Percentiles rank a stretch among this genome's conserved stretches.
Conservation (phyloP, 2,329 filamentous ascomycete species). For the Claviceps quebecensis region DNA sequence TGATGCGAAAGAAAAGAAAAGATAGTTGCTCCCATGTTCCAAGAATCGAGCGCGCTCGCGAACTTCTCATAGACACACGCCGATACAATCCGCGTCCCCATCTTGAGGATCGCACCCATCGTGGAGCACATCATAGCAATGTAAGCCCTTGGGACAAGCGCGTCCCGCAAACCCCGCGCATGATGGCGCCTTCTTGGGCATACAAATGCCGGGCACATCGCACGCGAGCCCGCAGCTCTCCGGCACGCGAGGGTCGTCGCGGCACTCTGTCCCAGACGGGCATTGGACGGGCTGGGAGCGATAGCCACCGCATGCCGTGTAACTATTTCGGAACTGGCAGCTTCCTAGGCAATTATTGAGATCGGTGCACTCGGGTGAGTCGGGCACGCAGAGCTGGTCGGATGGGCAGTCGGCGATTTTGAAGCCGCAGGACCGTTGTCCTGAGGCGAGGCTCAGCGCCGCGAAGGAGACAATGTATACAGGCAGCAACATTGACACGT, state of each 20-base stretch:
- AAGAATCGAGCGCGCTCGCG: too few relatives aligned
- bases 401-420: conserved; percentile 15
- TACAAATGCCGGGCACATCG: conserved; percentile 21
- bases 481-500: conserved; percentile 11
- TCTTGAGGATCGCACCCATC: conserved; percentile 16
- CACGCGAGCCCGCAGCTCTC: conserved; percentile 21
- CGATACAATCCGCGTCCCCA: conserved; percentile 17
- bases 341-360: conserved; percentile 15
- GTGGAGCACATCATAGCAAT: conserved; percentile 16
- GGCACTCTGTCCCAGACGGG: conserved; percentile 13
- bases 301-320: conserved; percentile 20
- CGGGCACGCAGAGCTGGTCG: conserved; percentile 14
- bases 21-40: too few relatives aligned
- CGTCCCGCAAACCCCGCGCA: conserved; percentile 16
- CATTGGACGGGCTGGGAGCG: conserved; percentile 13
- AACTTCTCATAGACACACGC: conserved; percentile 15
- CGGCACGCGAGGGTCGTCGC: conserved; percentile 19
- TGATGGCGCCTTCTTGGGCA: conserved; percentile 9
- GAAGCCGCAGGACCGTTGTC: conserved; percentile 14
- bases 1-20: too few relatives aligned
- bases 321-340: conserved; percentile 17
- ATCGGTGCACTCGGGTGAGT: conserved; percentile 11
- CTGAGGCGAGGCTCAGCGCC: conserved; percentile 7
- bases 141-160: conserved; percentile 14
- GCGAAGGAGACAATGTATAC: conserved; percentile 10